Evolutionary conservation across 2,329 filamentous ascomycete species (phyloP).

Genomic region (Xenosphaeropsis pyriputrescens): DNA sequence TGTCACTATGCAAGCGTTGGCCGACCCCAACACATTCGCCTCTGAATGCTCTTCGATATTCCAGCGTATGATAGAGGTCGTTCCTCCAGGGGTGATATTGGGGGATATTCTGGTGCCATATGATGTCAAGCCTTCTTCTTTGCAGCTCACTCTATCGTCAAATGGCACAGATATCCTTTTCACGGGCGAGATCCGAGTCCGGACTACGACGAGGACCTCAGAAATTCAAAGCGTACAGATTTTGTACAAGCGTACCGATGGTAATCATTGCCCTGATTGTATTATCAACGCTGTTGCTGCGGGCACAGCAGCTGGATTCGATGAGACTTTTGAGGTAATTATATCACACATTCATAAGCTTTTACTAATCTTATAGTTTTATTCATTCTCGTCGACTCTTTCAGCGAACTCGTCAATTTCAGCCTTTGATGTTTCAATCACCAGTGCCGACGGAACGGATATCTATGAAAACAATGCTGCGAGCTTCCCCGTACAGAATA

Average conservation of each 20-base stretch:
- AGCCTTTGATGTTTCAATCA: slow-evolving; percentile 39
- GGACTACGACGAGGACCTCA: slow-evolving; percentile 29
- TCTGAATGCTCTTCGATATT: slow-evolving; percentile 33
- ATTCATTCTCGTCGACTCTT: slow-evolving; percentile 25
- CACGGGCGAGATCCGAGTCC: slow-evolving; percentile 40
- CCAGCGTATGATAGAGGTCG: slow-evolving; percentile 46
- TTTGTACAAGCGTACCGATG: slow-evolving; percentile 39
- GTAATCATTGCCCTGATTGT: slow-evolving; percentile 23
- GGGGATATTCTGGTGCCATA: slow-evolving; percentile 38
- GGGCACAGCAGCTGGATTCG: slow-evolving; percentile 38
- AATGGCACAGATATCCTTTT: slow-evolving; percentile 32
- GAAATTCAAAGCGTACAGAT: slow-evolving; percentile 32
- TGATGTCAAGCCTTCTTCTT: slow-evolving; percentile 40
- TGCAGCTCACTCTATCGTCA: slow-evolving; percentile 36
- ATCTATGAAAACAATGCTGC: slow-evolving; percentile 41
- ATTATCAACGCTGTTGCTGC: slow-evolving; percentile 28
- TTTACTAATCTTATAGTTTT: slow-evolving; percentile 12
- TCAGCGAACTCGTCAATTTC: slow-evolving; percentile 43
- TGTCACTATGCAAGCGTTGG: slow-evolving; percentile 33
- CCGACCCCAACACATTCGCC: slow-evolving; percentile 27
- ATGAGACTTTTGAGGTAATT: slow-evolving; percentile 41
- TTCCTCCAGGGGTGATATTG: slow-evolving; percentile 34
- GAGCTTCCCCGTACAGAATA: slow-evolving; percentile 37
- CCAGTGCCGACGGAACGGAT: slow-evolving; percentile 28
- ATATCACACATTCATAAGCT: slow-evolving; percentile 24